Conservation (phyloP, 805 yeast species). For the Osmozyma mogii region DNA sequence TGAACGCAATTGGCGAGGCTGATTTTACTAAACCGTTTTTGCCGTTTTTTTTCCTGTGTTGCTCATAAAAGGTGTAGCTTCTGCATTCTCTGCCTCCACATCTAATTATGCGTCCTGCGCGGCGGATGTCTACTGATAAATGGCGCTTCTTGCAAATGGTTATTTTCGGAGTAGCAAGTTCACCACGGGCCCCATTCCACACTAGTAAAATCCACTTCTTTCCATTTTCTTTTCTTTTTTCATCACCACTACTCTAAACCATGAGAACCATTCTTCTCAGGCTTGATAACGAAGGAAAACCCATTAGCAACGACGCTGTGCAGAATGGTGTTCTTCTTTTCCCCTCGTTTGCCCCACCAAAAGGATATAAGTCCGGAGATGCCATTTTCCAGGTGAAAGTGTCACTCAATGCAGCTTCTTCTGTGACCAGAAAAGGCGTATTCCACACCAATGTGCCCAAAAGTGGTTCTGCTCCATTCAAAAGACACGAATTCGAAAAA, state of each 20-base stretch:
- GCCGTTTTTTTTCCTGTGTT: no score
- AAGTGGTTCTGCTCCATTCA: constrained; percentile 32
- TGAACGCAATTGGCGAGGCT: no score
- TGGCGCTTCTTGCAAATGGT: no score
- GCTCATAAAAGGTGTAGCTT: no score
- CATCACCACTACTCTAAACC: not conserved
- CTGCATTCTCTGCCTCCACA: no score
- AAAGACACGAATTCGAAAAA: constrained; percentile 48
- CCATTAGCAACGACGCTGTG: constrained; percentile 28
- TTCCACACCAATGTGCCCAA: constrained; percentile 71
- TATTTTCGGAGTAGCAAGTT: no score
- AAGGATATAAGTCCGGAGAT: constrained; percentile 25
- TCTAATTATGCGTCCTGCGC: no score
- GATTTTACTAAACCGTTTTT: no score
- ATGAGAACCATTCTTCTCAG: constrained; percentile 37
- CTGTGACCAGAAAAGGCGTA: constrained; percentile 60
- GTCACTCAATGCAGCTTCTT: constrained; percentile 67
- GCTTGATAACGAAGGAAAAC: constrained; percentile 41
- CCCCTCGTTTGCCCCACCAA: constrained; percentile 35
- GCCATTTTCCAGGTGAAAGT: constrained; percentile 47
- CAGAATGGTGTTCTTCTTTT: constrained; percentile 43
- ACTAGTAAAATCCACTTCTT: no score
- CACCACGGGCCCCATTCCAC: no score
- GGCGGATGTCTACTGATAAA: no score
- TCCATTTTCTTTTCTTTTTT: not conserved